These are phyloP conservation scores for Pontederia crassipes DNA, from an alignment of 176 grass and related monocot species.

Conservation along the genomic window DNA sequence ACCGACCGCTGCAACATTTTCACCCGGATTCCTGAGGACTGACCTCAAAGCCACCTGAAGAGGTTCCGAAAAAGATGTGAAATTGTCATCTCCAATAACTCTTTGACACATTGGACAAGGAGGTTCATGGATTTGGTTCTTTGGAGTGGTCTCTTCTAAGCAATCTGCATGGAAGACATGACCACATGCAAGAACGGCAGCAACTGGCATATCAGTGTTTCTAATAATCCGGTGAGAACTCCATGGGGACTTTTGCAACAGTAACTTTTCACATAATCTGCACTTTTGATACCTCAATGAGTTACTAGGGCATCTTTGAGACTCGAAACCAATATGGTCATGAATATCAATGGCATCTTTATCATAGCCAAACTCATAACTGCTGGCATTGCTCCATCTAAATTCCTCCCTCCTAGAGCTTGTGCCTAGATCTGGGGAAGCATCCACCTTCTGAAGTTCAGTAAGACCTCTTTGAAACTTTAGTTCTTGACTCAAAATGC, in stretches of 20 bases:
- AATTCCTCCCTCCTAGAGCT: conserved; percentile 83
- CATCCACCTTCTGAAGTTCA: conserved; percentile 72
- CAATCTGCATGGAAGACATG: conserved; percentile 92
- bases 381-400: conserved; percentile 92
- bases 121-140: conserved; percentile 63
- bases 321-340: conserved; percentile 61
- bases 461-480: conserved; percentile 66
- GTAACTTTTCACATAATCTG: conserved; percentile 66
- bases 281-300: conserved; percentile 52
- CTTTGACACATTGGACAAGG: conserved; percentile 58
- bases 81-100: conserved; percentile 31
- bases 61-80: conserved; percentile 70
- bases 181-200: conserved; percentile 68
- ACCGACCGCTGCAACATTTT: conserved; percentile 15
- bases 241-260: conserved; percentile 88
- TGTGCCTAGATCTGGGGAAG: conserved; percentile 52
- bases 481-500: conserved; percentile 55
- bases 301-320: conserved; percentile 43
- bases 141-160: conserved; percentile 82
- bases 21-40: conserved; percentile 30
- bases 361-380: conserved; percentile 83
- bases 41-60: conserved; percentile 58
- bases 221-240: conserved; percentile 73
- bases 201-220: conserved; percentile 72
- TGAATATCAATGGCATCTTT: conserved; percentile 64